phyloP scores from a whole-genome alignment of 805 yeast genomes.

The Kodamaea lidongshanica region DNA sequence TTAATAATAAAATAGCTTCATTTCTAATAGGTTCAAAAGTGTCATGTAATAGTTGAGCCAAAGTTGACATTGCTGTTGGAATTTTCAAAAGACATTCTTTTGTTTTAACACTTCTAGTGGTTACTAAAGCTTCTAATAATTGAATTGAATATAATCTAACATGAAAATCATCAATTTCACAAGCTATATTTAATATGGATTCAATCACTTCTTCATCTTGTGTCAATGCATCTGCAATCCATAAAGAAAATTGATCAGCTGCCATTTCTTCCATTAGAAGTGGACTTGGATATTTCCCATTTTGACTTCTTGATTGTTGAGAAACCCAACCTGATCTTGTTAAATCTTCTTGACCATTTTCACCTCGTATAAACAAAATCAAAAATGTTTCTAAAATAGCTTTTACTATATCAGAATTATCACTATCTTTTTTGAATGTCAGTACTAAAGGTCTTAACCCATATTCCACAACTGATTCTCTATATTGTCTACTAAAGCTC shows the following conservation, averaged over 20 bases:
- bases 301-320: conserved; percentile 64
- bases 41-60: conserved; percentile 50
- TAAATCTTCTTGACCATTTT: conserved; percentile 48
- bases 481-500: conserved; percentile 78
- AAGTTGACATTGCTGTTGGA: conserved; percentile 73
- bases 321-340: conserved; percentile 70
- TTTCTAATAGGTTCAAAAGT: conserved; percentile 77
- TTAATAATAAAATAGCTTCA: conserved; percentile 76
- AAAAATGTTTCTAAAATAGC: conserved; percentile 82
- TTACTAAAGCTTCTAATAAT: conserved; percentile 72
- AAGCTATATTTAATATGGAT: conserved; percentile 37
- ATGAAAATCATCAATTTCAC: conserved; percentile 60
- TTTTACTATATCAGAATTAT: conserved; percentile 66
- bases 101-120: conserved; percentile 67
- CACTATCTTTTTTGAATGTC: conserved; percentile 57
- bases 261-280: conserved; percentile 47
- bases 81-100: conserved; percentile 66
- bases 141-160: conserved; percentile 77
- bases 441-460: conserved; percentile 71
- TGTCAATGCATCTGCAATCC: conserved; percentile 93
- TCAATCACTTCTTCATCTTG: conserved; percentile 37
- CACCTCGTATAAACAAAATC: conserved; percentile 70
- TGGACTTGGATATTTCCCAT: conserved; percentile 78
- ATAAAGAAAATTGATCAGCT: conserved; percentile 80
- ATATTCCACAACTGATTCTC: conserved; percentile 86